Evolutionary conservation across 345 rosid species (phyloP), one percentile per base, ranked within the genome.

Genomic region (Arabidopsis arenosa): DNA sequence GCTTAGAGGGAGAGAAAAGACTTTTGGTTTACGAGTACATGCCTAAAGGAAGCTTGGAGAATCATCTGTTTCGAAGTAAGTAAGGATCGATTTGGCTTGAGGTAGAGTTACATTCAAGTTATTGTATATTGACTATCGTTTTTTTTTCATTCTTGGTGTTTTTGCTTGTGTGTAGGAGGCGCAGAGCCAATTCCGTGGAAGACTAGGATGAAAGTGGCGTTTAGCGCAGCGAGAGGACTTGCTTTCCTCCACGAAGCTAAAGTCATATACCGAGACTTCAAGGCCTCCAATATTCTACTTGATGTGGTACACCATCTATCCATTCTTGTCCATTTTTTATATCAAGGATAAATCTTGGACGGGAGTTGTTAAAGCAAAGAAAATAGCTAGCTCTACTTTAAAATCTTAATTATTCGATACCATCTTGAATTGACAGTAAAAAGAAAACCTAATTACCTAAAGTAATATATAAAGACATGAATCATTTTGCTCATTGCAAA

Each of bases 1-100:
- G 97, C 66, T 76, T 79, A 5, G 98, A 93, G 35, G 83, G 69
- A 36, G 91, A 88, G 26, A 88, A 82, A 35, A 79, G 87, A 56
- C 92, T 93, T 71, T 83, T 93, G 37, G 98, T 91, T 67, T 91
- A 94, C 8, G 93, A 94, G 79, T 92, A 72, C 63, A 86, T 94
- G 98, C 89, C 92, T 4, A 89, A 85, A 74, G 95, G 98, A 66
- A 90, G 97, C 80, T 68, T 94, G 80, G 98, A 94, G 90, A 87
- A 86, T 78, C 97, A 94, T 83, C 78, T 94, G 17, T 92, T 94
- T 68, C 83, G 92, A 84, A 87, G 98, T 94, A 81, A 74, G 93
- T 59, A 49, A 28, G 21, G 37, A 28, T 28, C 48, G 53, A 15
- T 37, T 18, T 70, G 32, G 5, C 40, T 14, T 63, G 14, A 69